Base-by-base conservation (phyloP, 148 eudicot species). In the Fallopia convolvulus region DNA sequence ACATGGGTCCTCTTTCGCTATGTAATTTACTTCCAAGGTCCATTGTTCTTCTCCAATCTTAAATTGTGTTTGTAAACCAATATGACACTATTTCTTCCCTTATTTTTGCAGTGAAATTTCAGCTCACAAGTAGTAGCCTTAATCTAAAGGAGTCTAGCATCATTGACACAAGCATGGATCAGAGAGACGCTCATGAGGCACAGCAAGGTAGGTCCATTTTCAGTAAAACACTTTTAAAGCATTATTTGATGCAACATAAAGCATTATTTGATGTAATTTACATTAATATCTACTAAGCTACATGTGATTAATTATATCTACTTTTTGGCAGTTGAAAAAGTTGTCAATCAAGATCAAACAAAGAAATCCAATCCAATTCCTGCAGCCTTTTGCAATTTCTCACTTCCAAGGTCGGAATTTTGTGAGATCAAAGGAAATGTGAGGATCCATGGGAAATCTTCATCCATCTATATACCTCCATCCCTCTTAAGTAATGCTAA, bases 381-480 rank as follows among this genome's bases (percentile, higher is more conserved):
- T 58, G 77, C 61, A 70, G 86, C 84, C 36, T 74, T 84, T 40
- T 88, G 90, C 81, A 80, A 85, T 75, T 56, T 74, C 68, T 81
- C 87, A 41, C 79, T 77, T 32, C 78, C 79, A 23, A 81, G 83
- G 74, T 81, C 93, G 61, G 88, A 92, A 77, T 77, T 82, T 40
- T 90, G 87, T 70, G 89, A 90, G 77, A 79, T 87, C 75, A 70
- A 61, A 0, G 91, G 89, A 0, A 87, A 90, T 18, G 61, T 86
- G 44, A 80, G 90, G 75, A 81, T 92, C 58, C 85, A 81, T 0
- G 90, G 92, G 21, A 86, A 81, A 47, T 86, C 94, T 18, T 86
- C 89, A 39, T 83, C 90, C 0, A 82, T 92, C 40, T 85, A 77
- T 61, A 49, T 89, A 52, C 72, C 81, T 70, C 60, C 72, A 18